These are phyloP conservation scores for Aureobasidium sp. DNA, from an alignment of 2,329 filamentous ascomycete species.

Conservation along the genomic window DNA sequence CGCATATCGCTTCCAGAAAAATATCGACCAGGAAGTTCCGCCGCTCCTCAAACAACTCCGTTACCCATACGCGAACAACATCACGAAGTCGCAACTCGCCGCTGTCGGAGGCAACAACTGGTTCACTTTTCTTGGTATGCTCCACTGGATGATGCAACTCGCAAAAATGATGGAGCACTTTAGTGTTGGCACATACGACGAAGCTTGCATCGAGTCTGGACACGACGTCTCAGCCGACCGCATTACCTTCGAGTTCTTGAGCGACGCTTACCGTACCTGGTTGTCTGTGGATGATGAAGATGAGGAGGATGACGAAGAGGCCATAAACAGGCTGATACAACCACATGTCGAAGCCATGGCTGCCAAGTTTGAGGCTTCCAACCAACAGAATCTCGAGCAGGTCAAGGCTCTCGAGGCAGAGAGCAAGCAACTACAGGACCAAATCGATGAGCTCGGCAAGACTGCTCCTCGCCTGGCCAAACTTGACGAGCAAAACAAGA, in stretches of 20 bases:
- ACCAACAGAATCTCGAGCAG: constrained; percentile 76
- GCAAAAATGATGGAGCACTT: constrained; percentile 90
- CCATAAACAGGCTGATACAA: constrained; percentile 66
- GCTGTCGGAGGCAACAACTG: constrained; percentile 96
- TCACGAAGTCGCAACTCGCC: constrained; percentile 91
- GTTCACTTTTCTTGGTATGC: constrained; percentile 83
- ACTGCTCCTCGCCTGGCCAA: constrained; percentile 74
- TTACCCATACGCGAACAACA: constrained; percentile 90
- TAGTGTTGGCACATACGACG: constrained; percentile 68
- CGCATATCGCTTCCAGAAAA: constrained; percentile 85
- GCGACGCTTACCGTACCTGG: constrained; percentile 87
- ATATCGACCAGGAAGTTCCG: constrained; percentile 90
- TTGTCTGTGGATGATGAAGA: constrained; percentile 64
- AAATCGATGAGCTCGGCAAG: constrained; percentile 85
- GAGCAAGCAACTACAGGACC: constrained; percentile 68
- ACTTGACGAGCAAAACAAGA: constrained; percentile 81
- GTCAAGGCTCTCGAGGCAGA: constrained; percentile 80
- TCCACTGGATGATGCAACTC: constrained; percentile 99
- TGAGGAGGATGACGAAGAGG: constrained; percentile 79
- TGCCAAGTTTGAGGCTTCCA: constrained; percentile 73
- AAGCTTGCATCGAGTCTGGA: constrained; percentile 79
- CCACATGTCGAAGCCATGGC: constrained; percentile 88
- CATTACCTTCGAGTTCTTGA: constrained; percentile 90
- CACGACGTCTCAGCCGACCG: constrained; percentile 82
- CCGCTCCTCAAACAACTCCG: constrained; percentile 85